Evolutionary conservation across 306 rosid genomes (phyloP), one percentile per base, ranked within the genome.

Genomic region (Prunus padus): DNA sequence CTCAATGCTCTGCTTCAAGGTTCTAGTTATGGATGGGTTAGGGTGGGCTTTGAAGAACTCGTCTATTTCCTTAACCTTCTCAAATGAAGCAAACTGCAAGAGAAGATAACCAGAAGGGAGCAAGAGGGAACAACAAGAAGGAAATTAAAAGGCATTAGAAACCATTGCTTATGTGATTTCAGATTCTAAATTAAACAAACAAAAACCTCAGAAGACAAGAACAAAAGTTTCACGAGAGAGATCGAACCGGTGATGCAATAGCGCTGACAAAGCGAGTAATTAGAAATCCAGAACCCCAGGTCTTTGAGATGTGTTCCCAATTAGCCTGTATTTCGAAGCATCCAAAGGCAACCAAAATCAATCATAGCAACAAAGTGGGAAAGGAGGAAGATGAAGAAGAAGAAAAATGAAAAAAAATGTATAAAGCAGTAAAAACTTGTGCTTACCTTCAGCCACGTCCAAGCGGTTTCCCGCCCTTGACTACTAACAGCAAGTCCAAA

Each of bases 1-100:
- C 85, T 92, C 99, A 33, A 90, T 85, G 84, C 99, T 95, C 89
- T 95, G 99, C 87, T 83, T 95, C 79, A 95, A 51, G 18, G 96
- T 95, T 87, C 99, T 89, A 33, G 89, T 86, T 44, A 90, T 84
- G 12, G 91, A 30, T 1, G 88, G 84, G 75, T 44, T 84, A 10
- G 64, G 51, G 54, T 78, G 92, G 79, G 20, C 77, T 22, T 83
- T 87, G 74, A 92, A 95, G 88, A 92, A 95, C 77, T 88, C 97
- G 81, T 95, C 95, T 15, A 88, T 78, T 80, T 95, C 98, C 76
- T 82, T 84, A 2, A 86, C 93, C 87, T 92, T 92, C 83, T 95
- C 98, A 63, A 77, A 47, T 16, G 97, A 89, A 46, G 98, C 84
- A 89, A 95, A 92, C 98, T 95, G 93, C 80, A 18, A 69, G 57